Conservation (phyloP, 169 alveolate genomes). For the Besnoitia besnoiti region DNA sequence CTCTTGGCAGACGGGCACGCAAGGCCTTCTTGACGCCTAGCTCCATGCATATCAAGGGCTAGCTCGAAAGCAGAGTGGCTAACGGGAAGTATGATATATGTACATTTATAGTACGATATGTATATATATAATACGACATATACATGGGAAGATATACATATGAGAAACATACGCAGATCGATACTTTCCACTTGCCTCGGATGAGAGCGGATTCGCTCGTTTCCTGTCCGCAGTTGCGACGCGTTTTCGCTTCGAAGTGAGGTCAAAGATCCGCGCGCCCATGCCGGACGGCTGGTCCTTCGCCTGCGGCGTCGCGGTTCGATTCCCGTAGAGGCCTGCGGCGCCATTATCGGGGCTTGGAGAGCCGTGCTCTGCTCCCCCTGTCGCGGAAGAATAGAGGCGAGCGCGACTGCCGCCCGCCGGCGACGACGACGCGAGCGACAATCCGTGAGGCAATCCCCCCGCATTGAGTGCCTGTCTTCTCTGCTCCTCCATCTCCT, state of each 20-base stretch:
- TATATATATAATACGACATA: background rate
- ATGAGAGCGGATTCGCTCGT: background rate
- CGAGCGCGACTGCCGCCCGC: no score
- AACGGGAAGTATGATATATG: no score
- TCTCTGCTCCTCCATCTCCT: conserved; percentile 23
- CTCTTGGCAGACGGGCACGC: no score
- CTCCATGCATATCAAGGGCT: no score
- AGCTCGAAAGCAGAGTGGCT: no score
- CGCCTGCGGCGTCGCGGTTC: background rate
- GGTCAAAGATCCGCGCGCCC: conserved; percentile 36
- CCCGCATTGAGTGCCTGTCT: background rate
- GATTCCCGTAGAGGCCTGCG: background rate
- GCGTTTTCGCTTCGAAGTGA: conserved; percentile 2
- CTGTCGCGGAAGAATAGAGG: background rate
- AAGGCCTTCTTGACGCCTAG: no score
- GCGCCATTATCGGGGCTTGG: background rate
- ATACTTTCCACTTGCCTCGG: background rate
- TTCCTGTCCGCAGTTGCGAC: background rate
- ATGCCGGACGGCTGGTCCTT: background rate
- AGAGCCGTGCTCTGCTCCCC: background rate
- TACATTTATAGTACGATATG: background rate
- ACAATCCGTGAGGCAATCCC: background rate
- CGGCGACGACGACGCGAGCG: background rate
- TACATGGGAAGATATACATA: background rate
- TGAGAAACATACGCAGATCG: background rate